Percentiles rank a stretch among this genome's conserved stretches.
These are phyloP conservation scores for Penicillium bovifimosum DNA, from an alignment of 495 filamentous ascomycete species.

Conservation along the genomic window DNA sequence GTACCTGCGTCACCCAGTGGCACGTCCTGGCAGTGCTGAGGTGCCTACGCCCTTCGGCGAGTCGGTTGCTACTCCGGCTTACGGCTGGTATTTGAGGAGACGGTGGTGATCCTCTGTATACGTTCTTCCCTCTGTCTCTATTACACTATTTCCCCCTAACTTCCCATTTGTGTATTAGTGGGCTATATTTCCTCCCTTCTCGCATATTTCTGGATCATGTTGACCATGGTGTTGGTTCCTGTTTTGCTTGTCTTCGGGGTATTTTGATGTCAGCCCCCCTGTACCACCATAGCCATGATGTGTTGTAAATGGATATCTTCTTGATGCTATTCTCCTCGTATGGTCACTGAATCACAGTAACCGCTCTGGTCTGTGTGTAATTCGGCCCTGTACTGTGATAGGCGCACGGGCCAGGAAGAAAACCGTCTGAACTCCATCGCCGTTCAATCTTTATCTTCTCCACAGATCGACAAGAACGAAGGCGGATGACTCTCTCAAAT, in stretches of 20 bases:
- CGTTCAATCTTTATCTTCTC: constrained; percentile 4
- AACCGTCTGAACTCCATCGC: constrained; percentile 2
- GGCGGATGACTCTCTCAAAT: neutral
- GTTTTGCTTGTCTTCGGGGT: constrained; percentile 18
- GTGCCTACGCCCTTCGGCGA: constrained; percentile 79
- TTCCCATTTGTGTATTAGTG: constrained; percentile 38
- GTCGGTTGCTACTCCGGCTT: constrained; percentile 65
- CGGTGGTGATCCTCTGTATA: constrained; percentile 47
- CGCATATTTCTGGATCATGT: constrained; percentile 32
- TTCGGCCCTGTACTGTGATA: neutral
- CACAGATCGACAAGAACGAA: constrained; percentile 8
- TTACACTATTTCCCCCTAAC: constrained; percentile 11
- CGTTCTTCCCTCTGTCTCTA: constrained; percentile 16
- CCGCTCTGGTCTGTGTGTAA: neutral
- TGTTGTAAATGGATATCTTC: constrained; percentile 28
- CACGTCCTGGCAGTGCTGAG: constrained; percentile 78
- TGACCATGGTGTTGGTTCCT: constrained; percentile 30
- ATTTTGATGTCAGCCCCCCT: constrained; percentile 11
- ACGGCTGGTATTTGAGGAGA: constrained; percentile 89
- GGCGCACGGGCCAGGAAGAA: constrained; percentile 1
- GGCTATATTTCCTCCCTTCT: constrained; percentile 22
- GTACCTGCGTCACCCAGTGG: constrained; percentile 92
- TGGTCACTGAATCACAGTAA: neutral
- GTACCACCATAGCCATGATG: constrained; percentile 30
- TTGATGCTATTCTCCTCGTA: neutral